phyloP scores from a whole-genome alignment of 2,329 filamentous ascomycete genomes.

The Ophiocordyceps robertsii region DNA sequence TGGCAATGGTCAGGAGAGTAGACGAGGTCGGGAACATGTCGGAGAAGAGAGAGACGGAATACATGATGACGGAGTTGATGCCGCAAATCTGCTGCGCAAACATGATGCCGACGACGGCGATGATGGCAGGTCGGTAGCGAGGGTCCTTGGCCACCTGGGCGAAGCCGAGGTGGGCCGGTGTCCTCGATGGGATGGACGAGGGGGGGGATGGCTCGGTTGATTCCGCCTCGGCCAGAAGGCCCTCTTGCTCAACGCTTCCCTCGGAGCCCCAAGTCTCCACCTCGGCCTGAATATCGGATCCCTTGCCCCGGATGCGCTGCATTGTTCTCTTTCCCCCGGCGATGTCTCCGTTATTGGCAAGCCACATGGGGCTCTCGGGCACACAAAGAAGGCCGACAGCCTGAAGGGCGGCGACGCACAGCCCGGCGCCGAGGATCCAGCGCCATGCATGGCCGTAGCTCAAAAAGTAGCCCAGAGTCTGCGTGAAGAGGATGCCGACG shows the following conservation, averaged over 20 bases:
- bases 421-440: conserved; percentile 64
- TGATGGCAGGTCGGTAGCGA: conserved; percentile 56
- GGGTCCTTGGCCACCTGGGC: conserved; percentile 53
- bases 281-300: conserved; percentile 60
- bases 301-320: conserved; percentile 60
- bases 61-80: conserved; percentile 98
- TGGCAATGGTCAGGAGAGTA: conserved; percentile 70
- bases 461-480: conserved; percentile 76
- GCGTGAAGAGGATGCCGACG: conserved; percentile 71
- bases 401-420: conserved; percentile 54
- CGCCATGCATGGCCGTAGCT: conserved; percentile 73
- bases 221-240: conserved; percentile 38
- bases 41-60: conserved; percentile 80
- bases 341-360: conserved; percentile 53
- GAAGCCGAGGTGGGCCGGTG: conserved; percentile 39
- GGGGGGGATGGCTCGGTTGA: conserved; percentile 4
- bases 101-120: conserved; percentile 85
- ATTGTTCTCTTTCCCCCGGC: conserved; percentile 52
- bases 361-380: conserved; percentile 79
- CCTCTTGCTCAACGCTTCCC: conserved; percentile 49
- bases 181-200: conserved; percentile 1
- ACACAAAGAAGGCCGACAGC: conserved; percentile 59
- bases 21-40: conserved; percentile 71
- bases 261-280: conserved; percentile 44
- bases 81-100: conserved; percentile 83